Evolutionary conservation across 2,329 filamentous ascomycete genomes (phyloP), one percentile per base, ranked within the genome.

Genomic region (Emmonsiellopsis sp.): DNA sequence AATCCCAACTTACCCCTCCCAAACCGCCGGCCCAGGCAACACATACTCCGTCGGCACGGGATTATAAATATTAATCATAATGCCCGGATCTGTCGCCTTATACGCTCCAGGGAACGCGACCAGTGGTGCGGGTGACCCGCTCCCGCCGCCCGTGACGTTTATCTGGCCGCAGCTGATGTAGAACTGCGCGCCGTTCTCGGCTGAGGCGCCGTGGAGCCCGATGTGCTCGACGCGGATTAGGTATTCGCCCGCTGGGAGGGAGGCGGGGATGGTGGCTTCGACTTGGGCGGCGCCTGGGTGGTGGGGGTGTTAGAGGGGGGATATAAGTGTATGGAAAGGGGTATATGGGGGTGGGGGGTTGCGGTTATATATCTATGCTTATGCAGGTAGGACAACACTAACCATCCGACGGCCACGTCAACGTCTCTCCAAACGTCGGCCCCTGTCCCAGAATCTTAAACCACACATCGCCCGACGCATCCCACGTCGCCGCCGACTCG

Each of bases 211-310:
- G 63, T 78, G 75, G 8, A 78, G 68, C 3, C 66, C 75, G 54
- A 77, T 75, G 56, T 77, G 74, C 64, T 78, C 75, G 15, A 73
- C 71, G 8, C 75, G 71, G 3, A 78, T 60, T 16, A 78, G 69
- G 59, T 78, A 78, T 52, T 76, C 72, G 49, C 75, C 75, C 15
- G 74, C 61, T 0, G 69, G 65, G n/a, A 77, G 70, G 53, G 72
- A 75, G 35, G 61, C 57, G 7, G 75, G 75, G 50, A 78, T 70
- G 31, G 61, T 69, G 20, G 75, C 67, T 49, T 65, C 64, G 53
- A 76, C 65, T 30, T 66, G 63, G 6, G 50, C 50, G 40, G 59
- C 40, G 15, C 58, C 61, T 50, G n/a, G n/a, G n/a, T n/a, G 20
- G 20, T 26, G 20, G 3, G 20, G 20, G 20, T 26, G 20, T 26